A percentile compares a stretch with the other conserved stretches of the same genome.
Conservation (phyloP, 2,329 filamentous ascomycete species). For the Alternaria viburni region DNA sequence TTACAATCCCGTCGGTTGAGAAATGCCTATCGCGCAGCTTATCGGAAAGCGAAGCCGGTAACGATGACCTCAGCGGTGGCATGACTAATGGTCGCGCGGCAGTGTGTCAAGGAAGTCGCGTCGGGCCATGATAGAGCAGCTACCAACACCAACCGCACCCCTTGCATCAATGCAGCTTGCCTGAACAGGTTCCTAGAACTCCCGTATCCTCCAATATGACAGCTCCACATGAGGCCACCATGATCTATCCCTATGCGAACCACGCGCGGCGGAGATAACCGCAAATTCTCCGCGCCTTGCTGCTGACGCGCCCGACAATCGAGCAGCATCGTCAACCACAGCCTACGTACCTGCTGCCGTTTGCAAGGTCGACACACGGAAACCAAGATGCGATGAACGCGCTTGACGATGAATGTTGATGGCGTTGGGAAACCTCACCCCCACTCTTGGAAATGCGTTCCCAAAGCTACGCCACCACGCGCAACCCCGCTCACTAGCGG, state of each 20-base stretch:
- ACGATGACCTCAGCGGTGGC: neutral
- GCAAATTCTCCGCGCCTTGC: neutral
- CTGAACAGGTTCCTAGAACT: neutral
- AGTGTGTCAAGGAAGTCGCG: constrained; percentile 16
- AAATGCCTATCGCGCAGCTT: neutral
- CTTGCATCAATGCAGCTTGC: neutral
- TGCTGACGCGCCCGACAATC: neutral
- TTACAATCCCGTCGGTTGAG: neutral
- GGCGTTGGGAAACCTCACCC: constrained; percentile 9
- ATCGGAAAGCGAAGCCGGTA: constrained; percentile 1
- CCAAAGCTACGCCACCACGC: constrained; percentile 2
- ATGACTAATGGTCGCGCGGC: constrained; percentile 20
- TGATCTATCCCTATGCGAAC: neutral
- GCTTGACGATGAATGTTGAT: neutral
- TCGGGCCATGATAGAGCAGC: neutral
- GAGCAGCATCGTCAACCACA: neutral
- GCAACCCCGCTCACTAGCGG: constrained; percentile 25
- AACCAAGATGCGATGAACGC: neutral
- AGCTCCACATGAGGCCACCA: neutral
- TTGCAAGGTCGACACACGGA: neutral
- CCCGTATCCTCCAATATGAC: neutral
- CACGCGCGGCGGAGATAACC: neutral
- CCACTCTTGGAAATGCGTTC: constrained; percentile 22
- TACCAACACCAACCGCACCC: neutral
- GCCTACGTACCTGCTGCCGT: neutral